Base-by-base conservation (phyloP, 2,329 filamentous ascomycete species). In the Thielaviopsis populi region DNA sequence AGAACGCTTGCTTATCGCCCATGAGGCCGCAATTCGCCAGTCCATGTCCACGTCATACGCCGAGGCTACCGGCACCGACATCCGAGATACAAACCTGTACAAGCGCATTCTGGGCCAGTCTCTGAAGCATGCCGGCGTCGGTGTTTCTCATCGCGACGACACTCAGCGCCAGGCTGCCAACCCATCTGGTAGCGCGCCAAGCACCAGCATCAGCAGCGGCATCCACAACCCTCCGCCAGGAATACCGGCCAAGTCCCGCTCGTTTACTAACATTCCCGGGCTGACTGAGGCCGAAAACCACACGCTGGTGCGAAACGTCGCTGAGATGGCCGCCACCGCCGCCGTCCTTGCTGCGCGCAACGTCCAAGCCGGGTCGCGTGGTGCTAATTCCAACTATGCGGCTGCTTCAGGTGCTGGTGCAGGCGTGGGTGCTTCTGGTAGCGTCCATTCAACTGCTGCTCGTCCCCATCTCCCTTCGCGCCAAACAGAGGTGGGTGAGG, bases 81-180 rank as follows among this genome's bases (percentile, higher is more conserved):
- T 97, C 67, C 85, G 91, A 56, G 90, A 96, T 64, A 90, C 89
- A 48, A 85, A 91, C 68, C 77, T 97, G 30, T 97, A 97, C 76
- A 96, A 94, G 74, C 87, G 91, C 64, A 95, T 97, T 67, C 78
- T 97, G 4, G 91, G 89, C 3, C 91, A 96, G 74, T 95, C 91
- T 3, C 75, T 96, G 68, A 89, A 87, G 70, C 89, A 95, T 70
- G 86, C 88, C 66, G 53, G 53, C 2, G 75, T 95, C 66, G 53
- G 53, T 5, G 75, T 95, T 53, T 75, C 76, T 37, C 73, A 79
- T 4, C 79, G 80, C 46, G 78, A 79, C 33, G 74, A 78, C 19
- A 73, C 74, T 41, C 72, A 72, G 56, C 73, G 76, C 54, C 71
- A 76, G 66, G 69, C 72, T 37, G 77, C 79, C 30, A 68, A 69